Conservation (phyloP, 2,329 filamentous ascomycete genomes). For the Knoxdaviesia proteae region DNA sequence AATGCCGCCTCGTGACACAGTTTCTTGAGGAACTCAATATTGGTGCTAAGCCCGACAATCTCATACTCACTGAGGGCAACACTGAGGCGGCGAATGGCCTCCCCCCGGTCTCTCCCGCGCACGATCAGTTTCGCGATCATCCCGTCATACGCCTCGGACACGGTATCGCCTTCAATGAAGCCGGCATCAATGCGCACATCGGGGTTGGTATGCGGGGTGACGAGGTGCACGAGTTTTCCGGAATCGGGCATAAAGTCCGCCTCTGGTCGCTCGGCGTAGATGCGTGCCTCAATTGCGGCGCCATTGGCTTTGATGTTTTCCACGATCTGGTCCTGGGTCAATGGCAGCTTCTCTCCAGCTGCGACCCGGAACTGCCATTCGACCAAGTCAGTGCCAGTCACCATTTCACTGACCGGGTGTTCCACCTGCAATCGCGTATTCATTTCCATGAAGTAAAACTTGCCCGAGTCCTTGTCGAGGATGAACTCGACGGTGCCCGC, state of each 20-base stretch:
- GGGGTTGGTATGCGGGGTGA: constrained; percentile 45
- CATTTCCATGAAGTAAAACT: constrained; percentile 71
- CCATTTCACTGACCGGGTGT: constrained; percentile 69
- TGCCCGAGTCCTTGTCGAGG: constrained; percentile 59
- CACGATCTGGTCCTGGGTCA: constrained; percentile 45
- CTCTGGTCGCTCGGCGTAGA: constrained; percentile 89
- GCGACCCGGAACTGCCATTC: constrained; percentile 83
- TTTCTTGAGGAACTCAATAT: constrained; percentile 88
- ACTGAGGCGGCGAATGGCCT: constrained; percentile 64
- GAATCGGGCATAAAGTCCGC: constrained; percentile 89
- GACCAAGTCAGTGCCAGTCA: constrained; percentile 55
- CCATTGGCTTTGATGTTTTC: constrained; percentile 53
- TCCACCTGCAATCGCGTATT: constrained; percentile 87
- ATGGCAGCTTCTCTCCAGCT: constrained; percentile 32
- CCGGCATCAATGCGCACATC: constrained; percentile 84
- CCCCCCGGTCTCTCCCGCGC: constrained; percentile 54
- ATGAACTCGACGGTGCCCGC: constrained; percentile 85
- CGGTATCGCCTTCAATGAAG: constrained; percentile 75
- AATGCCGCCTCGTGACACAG: constrained; percentile 69
- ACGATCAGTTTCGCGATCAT: constrained; percentile 99
- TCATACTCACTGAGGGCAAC: constrained; percentile 74
- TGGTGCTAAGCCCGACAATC: constrained; percentile 79
- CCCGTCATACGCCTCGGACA: constrained; percentile 88
- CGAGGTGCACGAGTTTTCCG: constrained; percentile 65
- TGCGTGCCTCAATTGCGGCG: constrained; percentile 83